Percentiles rank a stretch among this genome's conserved stretches.
Evolutionary conservation across 2,329 filamentous ascomycete species (phyloP).

Genomic region (Chrysoporthe cubensis): DNA sequence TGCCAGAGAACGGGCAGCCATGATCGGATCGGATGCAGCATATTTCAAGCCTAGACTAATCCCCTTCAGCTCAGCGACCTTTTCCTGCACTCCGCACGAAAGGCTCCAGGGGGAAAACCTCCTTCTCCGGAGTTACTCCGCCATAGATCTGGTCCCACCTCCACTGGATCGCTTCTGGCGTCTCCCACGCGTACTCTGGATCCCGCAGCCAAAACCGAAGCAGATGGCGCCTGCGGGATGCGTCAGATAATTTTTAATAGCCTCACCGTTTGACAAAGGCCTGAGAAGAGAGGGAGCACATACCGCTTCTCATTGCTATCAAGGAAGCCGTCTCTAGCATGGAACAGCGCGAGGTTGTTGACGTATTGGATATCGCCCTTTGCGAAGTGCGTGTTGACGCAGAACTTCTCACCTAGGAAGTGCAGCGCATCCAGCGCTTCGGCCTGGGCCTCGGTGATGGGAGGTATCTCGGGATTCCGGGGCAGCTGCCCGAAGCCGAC

Average conservation of each 20-base stretch:
- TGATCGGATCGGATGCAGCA: not conserved
- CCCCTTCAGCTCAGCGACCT: conserved; percentile 27
- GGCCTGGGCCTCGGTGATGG: conserved; percentile 57
- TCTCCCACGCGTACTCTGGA: conserved; percentile 53
- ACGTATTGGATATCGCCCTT: conserved; percentile 58
- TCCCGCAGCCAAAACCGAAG: conserved; percentile 56
- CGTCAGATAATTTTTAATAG: conserved; percentile 35
- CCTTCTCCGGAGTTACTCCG: conserved; percentile 53
- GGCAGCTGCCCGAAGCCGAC: conserved; percentile 61
- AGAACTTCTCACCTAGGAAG: conserved; percentile 51
- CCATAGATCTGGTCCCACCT: conserved; percentile 59
- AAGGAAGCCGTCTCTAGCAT: conserved; percentile 54
- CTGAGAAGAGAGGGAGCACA: conserved; percentile 31
- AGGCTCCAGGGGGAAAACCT: conserved; percentile 63
- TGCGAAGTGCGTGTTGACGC: conserved; percentile 49
- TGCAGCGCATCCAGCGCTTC: conserved; percentile 58
- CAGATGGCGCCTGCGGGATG: conserved; percentile 47
- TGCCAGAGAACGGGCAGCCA: not conserved
- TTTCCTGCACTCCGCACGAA: conserved; percentile 46
- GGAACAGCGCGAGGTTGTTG: conserved; percentile 59
- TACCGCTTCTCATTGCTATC: conserved; percentile 50
- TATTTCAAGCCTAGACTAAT: not conserved
- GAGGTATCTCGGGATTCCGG: conserved; percentile 57
- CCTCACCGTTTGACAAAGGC: conserved; percentile 44
- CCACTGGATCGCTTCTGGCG: conserved; percentile 46